Base-by-base conservation (phyloP, 1,284 basidiomycete species). In the Rhodofomes roseus region DNA sequence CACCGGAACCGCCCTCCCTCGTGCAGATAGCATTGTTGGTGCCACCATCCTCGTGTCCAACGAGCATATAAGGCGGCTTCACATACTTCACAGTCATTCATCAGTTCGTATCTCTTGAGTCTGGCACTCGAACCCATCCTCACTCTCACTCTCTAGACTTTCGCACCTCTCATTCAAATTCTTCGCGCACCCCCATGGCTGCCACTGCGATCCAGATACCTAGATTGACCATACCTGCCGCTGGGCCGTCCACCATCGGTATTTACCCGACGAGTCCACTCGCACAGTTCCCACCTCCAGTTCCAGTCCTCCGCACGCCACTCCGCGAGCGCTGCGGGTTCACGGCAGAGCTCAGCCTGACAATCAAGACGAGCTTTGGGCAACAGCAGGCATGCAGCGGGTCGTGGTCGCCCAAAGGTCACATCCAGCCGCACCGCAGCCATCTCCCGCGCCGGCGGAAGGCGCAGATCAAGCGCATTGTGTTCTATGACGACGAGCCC, bases 371-470 rank as follows among this genome's bases (percentile, higher is more conserved):
- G 56, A 52, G 57, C 20, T 63, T 62, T 59, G 60, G 44, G 29
- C 59, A 48, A 20, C 46, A 65, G n/a, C 12, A 57, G 20, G 27
- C 58, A 22, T 54, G 55, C 18, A 50, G 58, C 39, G 61, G 54
- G 5, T 58, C 60, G 55, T 67, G 68, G 62, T 68, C 68, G 20
- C 61, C 67, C 39, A 70, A 68, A 56, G 65, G 65, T 27, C 62
- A 68, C 63, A 41, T 66, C 52, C 71, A 72, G 57, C 71, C 71
- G 22, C 71, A 72, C 57, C 67, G 69, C 20, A 67, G 56, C 59
- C 54, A 68, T 51, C 67, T 71, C 31, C 71, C 71, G 22, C 68
- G 70, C 58, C 59, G 69, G 23, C 68, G 71, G 54, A 69, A 69
- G 51, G 60, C 60, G 12, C 62, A 61, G 36, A 37, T 53, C 37